A percentile compares a stretch with the other conserved stretches of the same genome.
Evolutionary conservation across 306 rosid genomes (phyloP).

Genomic region (Gynostemma pentaphyllum): DNA sequence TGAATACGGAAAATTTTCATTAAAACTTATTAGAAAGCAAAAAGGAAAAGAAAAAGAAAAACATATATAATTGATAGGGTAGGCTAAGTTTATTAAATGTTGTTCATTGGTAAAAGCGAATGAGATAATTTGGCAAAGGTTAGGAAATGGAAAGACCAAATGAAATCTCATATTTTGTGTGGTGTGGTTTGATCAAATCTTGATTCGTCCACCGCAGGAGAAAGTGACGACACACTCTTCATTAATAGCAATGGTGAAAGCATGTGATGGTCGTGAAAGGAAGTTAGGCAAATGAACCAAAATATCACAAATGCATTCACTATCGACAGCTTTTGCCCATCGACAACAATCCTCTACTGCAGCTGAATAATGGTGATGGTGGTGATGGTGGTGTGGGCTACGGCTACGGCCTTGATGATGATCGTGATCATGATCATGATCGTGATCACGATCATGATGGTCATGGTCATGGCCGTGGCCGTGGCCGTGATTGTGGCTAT

Average conservation of each 20-base stretch:
- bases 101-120: no score
- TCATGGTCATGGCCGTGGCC: not conserved
- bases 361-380: not conserved
- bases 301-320: constrained; percentile 56
- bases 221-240: constrained; percentile 40
- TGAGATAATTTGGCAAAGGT: no score
- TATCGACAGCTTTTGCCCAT: constrained; percentile 54
- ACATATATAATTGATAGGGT: not conserved
- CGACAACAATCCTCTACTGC: constrained; percentile 56
- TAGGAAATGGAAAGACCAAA: no score
- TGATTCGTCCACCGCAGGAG: constrained; percentile 42
- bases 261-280: constrained; percentile 49
- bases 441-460: not conserved
- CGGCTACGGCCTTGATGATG: not conserved
- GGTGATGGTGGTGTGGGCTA: constrained; percentile 8
- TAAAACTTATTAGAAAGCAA: not conserved
- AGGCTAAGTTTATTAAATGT: not conserved
- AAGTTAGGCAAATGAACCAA: constrained; percentile 53
- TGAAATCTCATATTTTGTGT: no score
- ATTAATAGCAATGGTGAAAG: constrained; percentile 33
- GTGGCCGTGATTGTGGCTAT: not conserved
- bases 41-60: not conserved
- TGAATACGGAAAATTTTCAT: not conserved
- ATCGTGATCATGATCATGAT: not conserved
- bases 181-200: not conserved